Evolutionary conservation across 148 eudicot species (phyloP), one percentile per base, ranked within the genome.

Genomic region (Diospyros lotus): DNA sequence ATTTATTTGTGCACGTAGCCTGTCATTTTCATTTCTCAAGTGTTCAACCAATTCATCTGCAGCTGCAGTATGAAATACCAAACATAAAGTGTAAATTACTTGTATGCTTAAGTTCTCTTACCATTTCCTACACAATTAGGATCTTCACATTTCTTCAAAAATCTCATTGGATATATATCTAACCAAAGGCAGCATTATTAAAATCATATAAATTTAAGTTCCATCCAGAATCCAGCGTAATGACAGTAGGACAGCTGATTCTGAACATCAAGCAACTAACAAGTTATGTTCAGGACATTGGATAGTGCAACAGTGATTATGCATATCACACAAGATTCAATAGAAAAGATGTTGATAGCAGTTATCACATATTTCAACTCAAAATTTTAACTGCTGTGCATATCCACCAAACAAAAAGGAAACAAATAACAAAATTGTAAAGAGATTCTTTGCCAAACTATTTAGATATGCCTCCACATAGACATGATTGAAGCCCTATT

Each of bases 11-110:
- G 80, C 80, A 60, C 28, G 69, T 70, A 91, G 77, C 78, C 72
- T 89, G n/a, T 76, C 74, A 63, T 84, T 87, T 82, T 86, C 96
- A 79, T 74, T 76, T 55, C 72, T 85, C 77, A 89, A 82, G 75
- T 85, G 80, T 42, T 78, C 78, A 64, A 88, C 75, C 59, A 88
- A 71, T 65, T 75, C 75, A 73, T 93, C 96, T 5, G 91, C 82
- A 77, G 90, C 98, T 93, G 86, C 75, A 87, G 63, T 18, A 61
- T 77, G 75, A 71, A 12, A 77, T 62, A 54, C 48, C 39, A 10
- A n/a, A 58, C 9, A 68, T 55, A 14, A 42, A 68, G 69, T 41
- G 66, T 46, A n/a, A 58, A 58, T 44, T n/a, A 71, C 64, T 43
- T 51, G 15, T 42, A 17, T 68, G 60, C 73, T 52, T 38, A 39